phyloP scores from a whole-genome alignment of 1,284 basidiomycete genomes.

The Boletus albobrunnescens region DNA sequence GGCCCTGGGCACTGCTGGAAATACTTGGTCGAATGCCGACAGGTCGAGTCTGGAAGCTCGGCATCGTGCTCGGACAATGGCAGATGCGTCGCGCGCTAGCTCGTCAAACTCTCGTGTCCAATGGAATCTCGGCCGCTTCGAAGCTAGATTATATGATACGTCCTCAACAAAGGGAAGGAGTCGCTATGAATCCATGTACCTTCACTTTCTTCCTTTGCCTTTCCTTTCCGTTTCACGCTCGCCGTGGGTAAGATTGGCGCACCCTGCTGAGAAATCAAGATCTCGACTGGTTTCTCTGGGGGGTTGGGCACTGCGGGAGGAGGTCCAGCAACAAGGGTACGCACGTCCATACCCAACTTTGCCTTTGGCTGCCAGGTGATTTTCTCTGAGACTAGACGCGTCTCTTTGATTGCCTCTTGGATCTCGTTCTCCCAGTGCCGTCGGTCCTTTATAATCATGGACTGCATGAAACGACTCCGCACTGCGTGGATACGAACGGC shows the following conservation, averaged over 20 bases:
- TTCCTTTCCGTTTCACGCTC: constrained; percentile 36
- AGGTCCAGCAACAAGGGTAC: constrained; percentile 24
- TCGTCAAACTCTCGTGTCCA: constrained; percentile 89
- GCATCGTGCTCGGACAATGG: constrained; percentile 78
- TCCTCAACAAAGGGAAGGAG: constrained; percentile 7
- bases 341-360: constrained; percentile 20
- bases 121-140: constrained; percentile 62
- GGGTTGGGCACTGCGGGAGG: constrained; percentile 40
- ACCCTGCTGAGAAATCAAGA: constrained; percentile 56
- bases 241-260: constrained; percentile 33
- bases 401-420: constrained; percentile 50
- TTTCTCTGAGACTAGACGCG: constrained; percentile 45
- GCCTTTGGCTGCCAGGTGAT: constrained; percentile 29
- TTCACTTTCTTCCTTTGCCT: constrained; percentile 37
- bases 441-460: constrained; percentile 45
- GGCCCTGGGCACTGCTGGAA: constrained; percentile 66
- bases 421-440: constrained; percentile 64
- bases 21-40: constrained; percentile 72
- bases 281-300: constrained; percentile 51
- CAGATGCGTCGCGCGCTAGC: constrained; percentile 77
- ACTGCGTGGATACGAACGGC: constrained; percentile 51
- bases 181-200: constrained; percentile 18
- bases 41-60: constrained; percentile 61
- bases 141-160: constrained; percentile 18
- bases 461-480: constrained; percentile 52